Base-by-base conservation (phyloP, 1,284 basidiomycete species). In the Schizophyllum amplum region DNA sequence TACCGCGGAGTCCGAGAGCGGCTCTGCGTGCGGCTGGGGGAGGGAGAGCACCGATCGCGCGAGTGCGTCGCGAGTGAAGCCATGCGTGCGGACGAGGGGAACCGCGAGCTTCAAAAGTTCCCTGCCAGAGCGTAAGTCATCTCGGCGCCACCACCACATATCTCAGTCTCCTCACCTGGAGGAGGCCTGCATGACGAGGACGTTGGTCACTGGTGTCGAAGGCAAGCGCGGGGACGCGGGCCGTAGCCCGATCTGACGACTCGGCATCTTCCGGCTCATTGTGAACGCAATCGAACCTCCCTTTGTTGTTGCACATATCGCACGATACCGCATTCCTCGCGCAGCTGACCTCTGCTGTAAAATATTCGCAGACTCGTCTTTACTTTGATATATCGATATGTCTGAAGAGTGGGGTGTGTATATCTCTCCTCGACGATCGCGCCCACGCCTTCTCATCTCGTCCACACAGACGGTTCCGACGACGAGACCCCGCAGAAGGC, bases 11-110 rank as follows among this genome's bases (percentile, higher is more conserved):
- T 91, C 86, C 0, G 83, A 78, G 11, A 92, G 78, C 4, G 87
- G 86, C 59, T 78, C 71, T 1, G 74, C 22, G 63, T 83, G 82
- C 0, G 67, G 67, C 60, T 67, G 62, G 5, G 78, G 74, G 47
- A 64, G 68, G 61, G 5, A 82, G 77, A 87, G 75, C 2, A 80
- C 86, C 13, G 89, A 82, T 52, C 72, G 76, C 1, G 89, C 76
- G n/a, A 92, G 75, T 0, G 86, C 75, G 33, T 81, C 73, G 23
- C 87, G 80, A 5, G 87, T 84, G 68, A 92, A 92, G 7, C 90
- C 89, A 62, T 88, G 78, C 2, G 74, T 74, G 55, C 67, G 69
- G 51, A 90, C 76, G 23, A 89, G 75, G 5, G 85, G 82, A 1
- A 89, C 57, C 0, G 90, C 81, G 33, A 80, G 74, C 62, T 79